phyloP scores from a whole-genome alignment of 306 rosid genomes.

The Gastrolobium villosum region DNA sequence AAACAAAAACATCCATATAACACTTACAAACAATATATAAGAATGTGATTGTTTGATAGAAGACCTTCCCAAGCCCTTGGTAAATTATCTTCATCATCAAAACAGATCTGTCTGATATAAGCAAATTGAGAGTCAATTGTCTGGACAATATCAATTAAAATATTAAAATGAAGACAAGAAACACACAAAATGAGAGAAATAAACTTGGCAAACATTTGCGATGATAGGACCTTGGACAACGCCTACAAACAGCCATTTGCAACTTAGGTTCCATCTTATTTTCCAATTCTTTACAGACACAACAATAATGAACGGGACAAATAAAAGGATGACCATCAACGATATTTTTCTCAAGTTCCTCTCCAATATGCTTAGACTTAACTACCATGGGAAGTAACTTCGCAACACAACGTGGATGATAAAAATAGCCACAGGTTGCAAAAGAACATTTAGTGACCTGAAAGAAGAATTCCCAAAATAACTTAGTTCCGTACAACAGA shows the following conservation, averaged over 20 bases:
- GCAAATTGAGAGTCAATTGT: conserved; percentile 51
- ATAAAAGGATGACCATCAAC: conserved; percentile 66
- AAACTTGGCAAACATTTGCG: conserved; percentile 92
- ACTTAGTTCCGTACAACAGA: conserved; percentile 46
- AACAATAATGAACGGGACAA: conserved; percentile 89
- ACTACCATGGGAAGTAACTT: conserved; percentile 60
- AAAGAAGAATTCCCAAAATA: conserved; percentile 41
- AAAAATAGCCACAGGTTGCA: conserved; percentile 83
- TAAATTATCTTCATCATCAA: conserved; percentile 48
- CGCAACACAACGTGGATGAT: conserved; percentile 86
- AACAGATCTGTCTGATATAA: conserved; percentile 65
- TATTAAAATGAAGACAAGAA: conserved; percentile 1
- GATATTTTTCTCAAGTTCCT: conserved; percentile 69
- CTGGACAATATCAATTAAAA: conserved; percentile 17
- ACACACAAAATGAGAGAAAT: conserved; percentile 27
- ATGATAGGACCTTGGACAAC: conserved; percentile 93
- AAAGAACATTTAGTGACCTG: conserved; percentile 82
- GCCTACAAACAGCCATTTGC: conserved; percentile 89
- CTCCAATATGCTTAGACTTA: conserved; percentile 56
- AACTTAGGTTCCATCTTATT: conserved; percentile 62
- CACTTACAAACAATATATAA: conserved; percentile 94
- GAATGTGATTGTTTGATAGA: conserved; percentile 76
- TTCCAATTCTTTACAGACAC: conserved; percentile 77
- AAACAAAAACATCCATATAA: conserved; percentile 28
- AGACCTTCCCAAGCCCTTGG: conserved; percentile 88